These are phyloP conservation scores for Knoxia roxburghii DNA, from an alignment of 257 asterid species.

Conservation along the genomic window DNA sequence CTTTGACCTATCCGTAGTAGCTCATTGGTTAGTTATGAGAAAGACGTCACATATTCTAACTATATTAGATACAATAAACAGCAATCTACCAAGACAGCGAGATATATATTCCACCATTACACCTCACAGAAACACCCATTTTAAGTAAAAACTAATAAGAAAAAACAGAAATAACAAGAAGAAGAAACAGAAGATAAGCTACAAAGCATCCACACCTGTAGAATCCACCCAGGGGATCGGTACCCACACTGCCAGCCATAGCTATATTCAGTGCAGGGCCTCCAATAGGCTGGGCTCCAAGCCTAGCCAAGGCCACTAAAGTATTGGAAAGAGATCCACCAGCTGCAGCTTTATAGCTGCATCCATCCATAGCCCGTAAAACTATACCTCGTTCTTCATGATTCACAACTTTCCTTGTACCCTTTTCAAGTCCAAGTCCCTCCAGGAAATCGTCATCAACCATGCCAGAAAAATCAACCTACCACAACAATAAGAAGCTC, in stretches of 20 bases:
- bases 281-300: slow-evolving; percentile 64
- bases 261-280: slow-evolving; percentile 74
- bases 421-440: slow-evolving; percentile 73
- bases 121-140: too few relatives aligned
- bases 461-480: slow-evolving; percentile 97
- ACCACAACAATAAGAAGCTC: too few relatives aligned
- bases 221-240: slow-evolving; percentile 94
- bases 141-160: too few relatives aligned
- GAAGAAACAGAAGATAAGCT: not conserved
- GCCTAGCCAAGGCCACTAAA: slow-evolving; percentile 95
- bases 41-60: too few relatives aligned
- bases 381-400: slow-evolving; percentile 95
- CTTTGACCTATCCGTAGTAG: slow-evolving; percentile 54
- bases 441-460: slow-evolving; percentile 74
- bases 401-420: slow-evolving; percentile 82
- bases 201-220: slow-evolving; percentile 46
- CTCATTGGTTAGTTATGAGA: not conserved
- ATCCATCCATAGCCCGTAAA: slow-evolving; percentile 91
- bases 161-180: not conserved
- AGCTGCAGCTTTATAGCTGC: slow-evolving; percentile 97
- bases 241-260: slow-evolving; percentile 95
- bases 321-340: slow-evolving; percentile 98
- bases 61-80: too few relatives aligned
- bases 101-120: not conserved
- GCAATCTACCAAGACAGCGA: not conserved